Evolutionary conservation across 1,139 yeast species (phyloP), one percentile per base, ranked within the genome.

Genomic region (Lodderomyces pseudojiufengensis): DNA sequence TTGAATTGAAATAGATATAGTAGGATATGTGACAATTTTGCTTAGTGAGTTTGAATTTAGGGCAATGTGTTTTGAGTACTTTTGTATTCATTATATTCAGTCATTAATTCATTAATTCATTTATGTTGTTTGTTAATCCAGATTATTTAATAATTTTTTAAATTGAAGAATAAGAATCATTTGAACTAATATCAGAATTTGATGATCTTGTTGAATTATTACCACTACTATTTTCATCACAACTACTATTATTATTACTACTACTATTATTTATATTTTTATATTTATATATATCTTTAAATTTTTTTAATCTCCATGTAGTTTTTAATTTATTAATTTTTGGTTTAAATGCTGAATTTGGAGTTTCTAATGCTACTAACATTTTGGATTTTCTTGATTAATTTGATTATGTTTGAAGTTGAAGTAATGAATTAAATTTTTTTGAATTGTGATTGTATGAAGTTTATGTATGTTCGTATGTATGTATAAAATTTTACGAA

Each of bases 281-380:
- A 25, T 45, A 49, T 11, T 40, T 30, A 31, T 54, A 54, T 8
- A 52, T 43, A 24, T 55, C 46, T 49, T 60, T 65, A 49, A 65
- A 66, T 44, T 61, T 63, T 37, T 49, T 50, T 38, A 66, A 54
- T 47, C 70, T 56, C 70, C 71, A 63, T 9, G 69, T 57, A 43
- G 50, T 55, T 32, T 55, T 48, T 13, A 63, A 62, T 41, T 51
- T 63, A 41, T 52, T 59, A 31, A 63, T 43, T 10, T 70, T 60
- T 10, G 71, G 70, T 46, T 59, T 60, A 52, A 66, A 66, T 8
- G 69, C 63, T 9, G 71, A 63, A n/a, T 66, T 67, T 12, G 65
- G 63, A 6, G 66, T 61, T 33, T 65, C 55, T 44, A 65, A 56
- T 24, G 70, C 70, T 44, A 43, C 57, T 41, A 65, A 56, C 70